Evolutionary conservation across 176 grass and related monocot species (phyloP).

Genomic region (Bothriochloa decipiens): DNA sequence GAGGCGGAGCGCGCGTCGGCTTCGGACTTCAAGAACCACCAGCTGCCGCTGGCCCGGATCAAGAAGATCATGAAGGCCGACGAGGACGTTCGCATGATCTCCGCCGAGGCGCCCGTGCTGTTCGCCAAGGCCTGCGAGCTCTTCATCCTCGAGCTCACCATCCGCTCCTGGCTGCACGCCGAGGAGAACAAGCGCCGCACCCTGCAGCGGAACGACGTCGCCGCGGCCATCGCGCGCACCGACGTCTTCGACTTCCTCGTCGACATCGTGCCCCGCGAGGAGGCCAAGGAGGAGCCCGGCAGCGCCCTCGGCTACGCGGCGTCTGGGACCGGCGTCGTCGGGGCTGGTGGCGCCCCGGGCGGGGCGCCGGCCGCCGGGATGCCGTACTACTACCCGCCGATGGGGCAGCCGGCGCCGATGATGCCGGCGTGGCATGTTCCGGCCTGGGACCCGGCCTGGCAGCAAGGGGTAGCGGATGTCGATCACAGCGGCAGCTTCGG

Average conservation of each 20-base stretch:
- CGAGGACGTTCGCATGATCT: slow-evolving; percentile 90
- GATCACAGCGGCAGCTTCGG: slow-evolving; percentile 54
- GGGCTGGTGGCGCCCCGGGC: background rate
- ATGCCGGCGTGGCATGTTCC: slow-evolving; percentile 75
- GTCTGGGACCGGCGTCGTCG: background rate
- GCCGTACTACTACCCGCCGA: slow-evolving; percentile 72
- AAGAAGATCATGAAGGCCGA: slow-evolving; percentile 96
- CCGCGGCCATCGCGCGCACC: slow-evolving; percentile 88
- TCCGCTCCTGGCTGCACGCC: slow-evolving; percentile 81
- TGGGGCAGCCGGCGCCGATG: slow-evolving; percentile 65
- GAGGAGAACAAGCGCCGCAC: slow-evolving; percentile 91
- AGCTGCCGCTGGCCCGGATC: slow-evolving; percentile 78
- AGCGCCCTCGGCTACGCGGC: slow-evolving; percentile 58
- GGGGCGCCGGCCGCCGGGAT: slow-evolving; percentile 51
- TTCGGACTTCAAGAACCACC: slow-evolving; percentile 83
- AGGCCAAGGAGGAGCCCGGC: slow-evolving; percentile 74
- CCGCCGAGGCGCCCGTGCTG: slow-evolving; percentile 78
- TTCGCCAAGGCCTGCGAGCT: slow-evolving; percentile 83
- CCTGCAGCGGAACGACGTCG: slow-evolving; percentile 80
- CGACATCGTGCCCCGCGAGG: slow-evolving; percentile 87
- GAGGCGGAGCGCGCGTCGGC: slow-evolving; percentile 77
- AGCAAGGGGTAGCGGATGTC: slow-evolving; percentile 54
- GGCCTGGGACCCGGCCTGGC: slow-evolving; percentile 65
- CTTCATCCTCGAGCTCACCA: slow-evolving; percentile 90
- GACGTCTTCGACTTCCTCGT: slow-evolving; percentile 99